Evolutionary conservation across 2,329 filamentous ascomycete genomes (phyloP), one percentile per base, ranked within the genome.

Genomic region (Sporothrix globosa): DNA sequence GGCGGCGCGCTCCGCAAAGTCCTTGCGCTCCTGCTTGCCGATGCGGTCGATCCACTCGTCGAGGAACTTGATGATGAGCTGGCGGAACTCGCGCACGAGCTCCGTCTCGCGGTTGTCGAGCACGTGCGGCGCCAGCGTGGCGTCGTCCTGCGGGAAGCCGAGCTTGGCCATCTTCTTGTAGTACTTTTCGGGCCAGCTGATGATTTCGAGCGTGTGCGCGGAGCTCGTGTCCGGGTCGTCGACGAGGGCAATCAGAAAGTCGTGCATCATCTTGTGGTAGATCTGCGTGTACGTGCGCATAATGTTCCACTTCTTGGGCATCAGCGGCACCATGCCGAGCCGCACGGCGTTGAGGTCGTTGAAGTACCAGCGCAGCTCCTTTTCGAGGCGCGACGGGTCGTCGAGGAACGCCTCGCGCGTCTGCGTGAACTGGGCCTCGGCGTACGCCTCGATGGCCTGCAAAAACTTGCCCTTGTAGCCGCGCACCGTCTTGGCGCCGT

Each of bases 11-110:
- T 93, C 89, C 63, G 88, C 83, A 80, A 99, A 96, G 75, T 92
- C 91, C 76, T 90, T 91, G 77, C 87, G 87, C 80, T 99, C 96
- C 58, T 92, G 90, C 10, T 85, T 85, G 76, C 92, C 93, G 79
- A 99, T 97, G 71, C 93, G 90, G 73, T 96, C 92, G 85, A 98
- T 97, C 94, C 96, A 99, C 82, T 98, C 92, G 79, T 97, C 95
- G 71, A 99, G 90, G 72, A 93, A 94, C 78, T 92, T 92, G 81
- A 97, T 96, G 79, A 99, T 98, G 78, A 98, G 90, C 78, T 93
- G 91, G 72, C 95, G 89, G 85, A 97, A 99, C 78, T 97, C 94
- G 68, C 93, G 90, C 69, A 99, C 92, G 19, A 99, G 86, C 79
- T 99, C 96, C 52, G 89, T 86, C 80, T 96, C 94, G 72, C 95